Evolutionary conservation across 2,329 filamentous ascomycete species (phyloP).

Genomic region (Clonostachys chloroleuca): DNA sequence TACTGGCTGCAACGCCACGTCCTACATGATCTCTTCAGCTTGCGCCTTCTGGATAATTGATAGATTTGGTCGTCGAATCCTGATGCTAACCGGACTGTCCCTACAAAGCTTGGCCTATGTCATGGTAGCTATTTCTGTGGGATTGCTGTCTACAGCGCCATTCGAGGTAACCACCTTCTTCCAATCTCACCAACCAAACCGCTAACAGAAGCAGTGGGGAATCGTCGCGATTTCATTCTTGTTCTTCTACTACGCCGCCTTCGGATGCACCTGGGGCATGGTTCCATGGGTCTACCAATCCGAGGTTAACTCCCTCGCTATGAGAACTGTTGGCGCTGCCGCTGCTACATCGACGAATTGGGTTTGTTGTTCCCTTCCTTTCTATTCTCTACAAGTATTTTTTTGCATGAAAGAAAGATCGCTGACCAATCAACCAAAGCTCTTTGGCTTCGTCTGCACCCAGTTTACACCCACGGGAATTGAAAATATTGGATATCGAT

Average conservation of each 20-base stretch:
- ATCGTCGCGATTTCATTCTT: conserved; percentile 2
- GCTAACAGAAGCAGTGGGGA: conserved; percentile 1
- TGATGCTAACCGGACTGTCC: conserved; percentile 3
- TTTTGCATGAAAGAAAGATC: background rate
- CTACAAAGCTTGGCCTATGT: conserved; percentile 2
- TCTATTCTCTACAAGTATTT: conserved; percentile 39
- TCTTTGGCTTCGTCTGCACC: conserved; percentile 22
- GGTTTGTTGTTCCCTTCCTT: conserved; percentile 46
- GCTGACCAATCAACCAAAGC: background rate
- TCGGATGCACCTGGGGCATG: conserved; percentile 2
- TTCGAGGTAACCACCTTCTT: conserved; percentile 4
- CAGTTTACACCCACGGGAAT: conserved; percentile 61
- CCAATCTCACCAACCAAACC: background rate
- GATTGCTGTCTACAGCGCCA: conserved; percentile 7
- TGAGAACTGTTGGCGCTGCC: conserved; percentile 3
- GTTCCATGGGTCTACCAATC: conserved; percentile 3
- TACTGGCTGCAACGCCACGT: conserved; percentile 8
- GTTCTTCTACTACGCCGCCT: conserved; percentile 4
- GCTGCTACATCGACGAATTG: conserved; percentile 4
- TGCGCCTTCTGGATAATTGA: conserved; percentile 3
- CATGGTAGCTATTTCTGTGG: conserved; percentile 5
- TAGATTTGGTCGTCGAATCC: background rate
- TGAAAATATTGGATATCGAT: conserved; percentile 47
- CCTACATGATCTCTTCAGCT: conserved; percentile 13
- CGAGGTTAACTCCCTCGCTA: conserved; percentile 4